Conservation (phyloP, 2,329 filamentous ascomycete species). For the Colletotrichum limetticola region DNA sequence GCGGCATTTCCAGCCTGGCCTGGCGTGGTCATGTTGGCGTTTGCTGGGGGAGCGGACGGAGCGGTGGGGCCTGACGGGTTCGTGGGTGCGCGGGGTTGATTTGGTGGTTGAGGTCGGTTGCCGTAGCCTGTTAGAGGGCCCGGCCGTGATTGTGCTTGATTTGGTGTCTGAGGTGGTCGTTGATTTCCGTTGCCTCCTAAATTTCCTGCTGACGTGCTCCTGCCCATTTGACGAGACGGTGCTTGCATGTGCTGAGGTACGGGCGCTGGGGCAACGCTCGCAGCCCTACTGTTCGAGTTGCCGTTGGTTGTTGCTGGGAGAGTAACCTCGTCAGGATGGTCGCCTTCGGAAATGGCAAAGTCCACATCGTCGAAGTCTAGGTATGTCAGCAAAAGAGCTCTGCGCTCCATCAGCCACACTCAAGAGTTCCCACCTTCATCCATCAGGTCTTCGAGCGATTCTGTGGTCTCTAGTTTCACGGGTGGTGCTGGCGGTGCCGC, state of each 20-base stretch:
- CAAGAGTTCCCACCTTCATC: conserved; percentile 50
- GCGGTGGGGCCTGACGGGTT: conserved; percentile 32
- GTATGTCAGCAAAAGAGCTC: conserved; percentile 10
- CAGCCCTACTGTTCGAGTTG: conserved; percentile 36
- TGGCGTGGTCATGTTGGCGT: conserved; percentile 37
- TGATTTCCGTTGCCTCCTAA: conserved; percentile 37
- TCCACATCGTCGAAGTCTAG: conserved; percentile 80
- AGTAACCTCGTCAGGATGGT: conserved; percentile 81
- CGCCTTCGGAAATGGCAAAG: conserved; percentile 75
- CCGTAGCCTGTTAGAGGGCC: conserved; percentile 37
- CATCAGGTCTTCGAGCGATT: conserved; percentile 64
- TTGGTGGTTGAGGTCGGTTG: conserved; percentile 35
- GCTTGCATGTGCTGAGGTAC: conserved; percentile 49
- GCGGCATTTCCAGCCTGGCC: conserved; percentile 38
- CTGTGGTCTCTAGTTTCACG: conserved; percentile 46
- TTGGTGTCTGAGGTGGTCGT: conserved; percentile 49
- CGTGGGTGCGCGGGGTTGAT: conserved; percentile 37
- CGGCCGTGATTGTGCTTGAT: conserved; percentile 43
- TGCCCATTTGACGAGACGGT: conserved; percentile 45
- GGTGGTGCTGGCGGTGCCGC: conserved; percentile 27
- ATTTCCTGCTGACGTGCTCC: conserved; percentile 44
- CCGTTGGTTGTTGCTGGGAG: conserved; percentile 55
- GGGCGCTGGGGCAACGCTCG: conserved; percentile 40
- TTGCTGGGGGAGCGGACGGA: conserved; percentile 21
- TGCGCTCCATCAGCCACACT: not conserved